These are phyloP conservation scores for Agapanthus africanus DNA, from an alignment of 106 monocot genomes.

Conservation along the genomic window DNA sequence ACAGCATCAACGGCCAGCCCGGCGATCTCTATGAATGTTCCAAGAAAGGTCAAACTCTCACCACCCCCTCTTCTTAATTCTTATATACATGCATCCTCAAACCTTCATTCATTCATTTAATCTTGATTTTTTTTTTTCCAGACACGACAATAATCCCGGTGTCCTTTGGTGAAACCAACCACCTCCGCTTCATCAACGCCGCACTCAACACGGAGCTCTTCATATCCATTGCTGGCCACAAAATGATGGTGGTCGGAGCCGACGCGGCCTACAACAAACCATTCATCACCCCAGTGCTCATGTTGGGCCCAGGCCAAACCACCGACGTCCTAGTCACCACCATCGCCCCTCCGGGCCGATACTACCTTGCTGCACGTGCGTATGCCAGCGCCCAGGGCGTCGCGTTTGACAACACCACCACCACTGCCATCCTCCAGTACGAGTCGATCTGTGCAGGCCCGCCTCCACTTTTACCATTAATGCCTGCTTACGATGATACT, in stretches of 20 bases:
- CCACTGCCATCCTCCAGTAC: slow-evolving; percentile 68
- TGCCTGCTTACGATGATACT: slow-evolving; percentile 51
- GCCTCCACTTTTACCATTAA: slow-evolving; percentile 25
- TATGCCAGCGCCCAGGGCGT: slow-evolving; percentile 36
- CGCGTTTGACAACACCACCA: slow-evolving; percentile 61
- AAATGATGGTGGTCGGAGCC: slow-evolving; percentile 46
- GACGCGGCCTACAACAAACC: slow-evolving; percentile 56
- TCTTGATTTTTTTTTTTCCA: slow-evolving; percentile 14
- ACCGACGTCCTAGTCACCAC: slow-evolving; percentile 48
- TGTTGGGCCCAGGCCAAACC: slow-evolving; percentile 51
- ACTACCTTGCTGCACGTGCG: slow-evolving; percentile 71
- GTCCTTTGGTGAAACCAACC: slow-evolving; percentile 37
- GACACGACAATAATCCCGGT: slow-evolving; percentile 37
- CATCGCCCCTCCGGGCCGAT: slow-evolving; percentile 35
- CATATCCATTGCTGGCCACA: slow-evolving; percentile 43
- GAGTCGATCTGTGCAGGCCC: background rate
- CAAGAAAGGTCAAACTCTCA: slow-evolving; percentile 55
- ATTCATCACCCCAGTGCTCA: slow-evolving; percentile 33
- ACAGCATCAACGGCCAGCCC: slow-evolving; percentile 66
- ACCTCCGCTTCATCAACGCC: slow-evolving; percentile 54
- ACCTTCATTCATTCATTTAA: background rate
- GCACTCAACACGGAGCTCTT: slow-evolving; percentile 42
- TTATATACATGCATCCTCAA: background rate
- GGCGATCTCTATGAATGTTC: slow-evolving; percentile 66
- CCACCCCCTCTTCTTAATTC: background rate